Evolutionary conservation across 306 rosid species (phyloP).

Genomic region (Phaseolus lunatus): DNA sequence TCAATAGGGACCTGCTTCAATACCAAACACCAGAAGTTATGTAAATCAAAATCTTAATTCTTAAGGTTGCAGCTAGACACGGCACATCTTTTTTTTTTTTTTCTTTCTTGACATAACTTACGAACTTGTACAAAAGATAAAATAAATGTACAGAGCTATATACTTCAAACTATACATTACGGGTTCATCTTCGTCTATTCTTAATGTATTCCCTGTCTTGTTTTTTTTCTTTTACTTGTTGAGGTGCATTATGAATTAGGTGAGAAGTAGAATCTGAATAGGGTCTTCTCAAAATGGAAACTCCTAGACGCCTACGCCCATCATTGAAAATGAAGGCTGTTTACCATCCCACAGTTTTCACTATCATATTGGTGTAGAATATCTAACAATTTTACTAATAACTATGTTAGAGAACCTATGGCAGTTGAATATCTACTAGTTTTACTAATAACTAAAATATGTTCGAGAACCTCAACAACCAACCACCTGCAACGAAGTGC

Average conservation of each 20-base stretch:
- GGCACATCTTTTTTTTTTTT: neutral
- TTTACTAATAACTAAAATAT: too few species aligned
- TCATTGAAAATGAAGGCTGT: constrained; percentile 21
- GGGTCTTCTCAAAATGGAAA: constrained; percentile 7
- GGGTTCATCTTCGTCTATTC: neutral
- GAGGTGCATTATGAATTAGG: neutral
- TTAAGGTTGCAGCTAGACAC: constrained; percentile 24
- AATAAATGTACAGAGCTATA: neutral
- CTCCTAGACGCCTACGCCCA: neutral
- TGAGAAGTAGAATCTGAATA: neutral
- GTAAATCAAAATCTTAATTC: constrained; percentile 22
- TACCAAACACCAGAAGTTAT: constrained; percentile 11
- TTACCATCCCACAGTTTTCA: constrained; percentile 12
- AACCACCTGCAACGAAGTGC: too few species aligned
- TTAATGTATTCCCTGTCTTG: neutral
- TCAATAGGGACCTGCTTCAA: constrained; percentile 15
- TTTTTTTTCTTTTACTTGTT: neutral
- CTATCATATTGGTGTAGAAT: neutral
- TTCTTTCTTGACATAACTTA: neutral
- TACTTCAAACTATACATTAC: neutral
- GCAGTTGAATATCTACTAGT: too few species aligned
- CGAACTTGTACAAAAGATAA: neutral
- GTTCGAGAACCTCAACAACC: too few species aligned
- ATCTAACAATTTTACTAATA: too few species aligned
- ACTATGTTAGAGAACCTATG: too few species aligned